Base-by-base conservation (phyloP, 441 rosid genomes). In the Syzygium malaccense region DNA sequence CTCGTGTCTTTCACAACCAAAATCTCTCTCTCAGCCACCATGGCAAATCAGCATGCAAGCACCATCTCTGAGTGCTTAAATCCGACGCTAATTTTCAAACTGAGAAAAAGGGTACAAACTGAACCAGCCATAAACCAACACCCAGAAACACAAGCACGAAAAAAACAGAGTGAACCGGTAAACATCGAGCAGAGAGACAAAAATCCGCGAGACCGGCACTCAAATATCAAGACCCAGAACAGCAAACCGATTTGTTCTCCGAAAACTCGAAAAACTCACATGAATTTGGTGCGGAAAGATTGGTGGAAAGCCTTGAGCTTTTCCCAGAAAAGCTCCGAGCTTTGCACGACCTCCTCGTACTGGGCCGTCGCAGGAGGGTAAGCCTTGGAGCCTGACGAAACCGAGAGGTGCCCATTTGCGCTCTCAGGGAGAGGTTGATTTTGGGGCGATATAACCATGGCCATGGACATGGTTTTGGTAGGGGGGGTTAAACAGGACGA, bases 271-370 rank as follows among this genome's bases (percentile, higher is more conserved):
- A 37, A 79, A 57, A 88, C 96, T 92, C 62, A 96, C 99, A 90
- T 91, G 92, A 96, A 92, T 88, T 93, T 93, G 87, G 92, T 88
- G 83, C 92, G 95, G 86, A 91, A 89, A 3, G 93, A 91, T 45
- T 87, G 89, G 85, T 93, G 95, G 58, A 95, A 93, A 91, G 93
- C 92, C 80, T 85, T 87, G 87, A 97, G 95, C 92, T 94, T 95
- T 87, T 93, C 96, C 96, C 94, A 93, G 93, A 96, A 97, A 92
- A 96, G 96, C 79, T 90, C 93, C 10, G 97, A 87, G 90, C 88
- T 94, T 86, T 91, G 96, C 89, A 92, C 92, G 90, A 96, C 92
- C 87, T 96, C 96, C 64, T 96, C 93, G 79, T 92, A 95, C 78
- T 88, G 92, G 88, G 92, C 94, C 0, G 96, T 86, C 37, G 92